Conservation (phyloP, 1,284 basidiomycete species). For the Tilletia setariae region DNA sequence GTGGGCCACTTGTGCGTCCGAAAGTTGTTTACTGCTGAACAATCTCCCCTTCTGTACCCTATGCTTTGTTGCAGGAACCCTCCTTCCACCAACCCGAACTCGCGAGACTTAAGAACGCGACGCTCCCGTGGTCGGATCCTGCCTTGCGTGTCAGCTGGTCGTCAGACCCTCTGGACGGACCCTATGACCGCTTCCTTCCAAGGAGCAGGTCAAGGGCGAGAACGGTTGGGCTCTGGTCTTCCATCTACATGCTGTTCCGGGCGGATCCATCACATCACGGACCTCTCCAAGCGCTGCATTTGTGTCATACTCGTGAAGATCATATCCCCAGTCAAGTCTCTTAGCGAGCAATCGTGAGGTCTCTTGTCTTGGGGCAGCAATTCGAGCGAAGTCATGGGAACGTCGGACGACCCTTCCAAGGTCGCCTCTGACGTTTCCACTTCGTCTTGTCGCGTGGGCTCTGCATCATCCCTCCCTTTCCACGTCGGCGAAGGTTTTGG, state of each 20-base stretch:
- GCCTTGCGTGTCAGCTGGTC: neutral
- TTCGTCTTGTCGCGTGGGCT: too few relatives aligned
- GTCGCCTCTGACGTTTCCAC: too few relatives aligned
- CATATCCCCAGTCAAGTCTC: too few relatives aligned
- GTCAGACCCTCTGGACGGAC: neutral
- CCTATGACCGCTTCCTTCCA: conserved; percentile 2
- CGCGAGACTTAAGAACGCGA: conserved; percentile 15
- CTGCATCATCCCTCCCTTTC: too few relatives aligned
- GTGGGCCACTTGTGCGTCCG: neutral
- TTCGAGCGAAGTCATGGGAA: too few relatives aligned
- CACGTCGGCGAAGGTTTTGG: too few relatives aligned
- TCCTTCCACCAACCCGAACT: neutral
- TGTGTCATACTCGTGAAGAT: conserved; percentile 12
- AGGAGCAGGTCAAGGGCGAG: conserved; percentile 5
- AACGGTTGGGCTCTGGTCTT: too few relatives aligned
- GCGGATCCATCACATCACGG: neutral
- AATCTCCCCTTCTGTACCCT: neutral
- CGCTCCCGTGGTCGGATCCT: conserved; percentile 3
- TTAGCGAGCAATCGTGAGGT: too few relatives aligned
- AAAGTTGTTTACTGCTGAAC: neutral
- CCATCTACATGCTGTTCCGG: too few relatives aligned
- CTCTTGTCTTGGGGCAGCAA: too few relatives aligned
- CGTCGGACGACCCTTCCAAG: too few relatives aligned
- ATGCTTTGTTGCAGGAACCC: too few relatives aligned
- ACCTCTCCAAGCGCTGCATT: conserved; percentile 8